Percentiles rank a stretch among this genome's conserved stretches.
These are phyloP conservation scores for Vitis hybrid DNA, from an alignment of 177 flowering plant species.

Conservation along the genomic window DNA sequence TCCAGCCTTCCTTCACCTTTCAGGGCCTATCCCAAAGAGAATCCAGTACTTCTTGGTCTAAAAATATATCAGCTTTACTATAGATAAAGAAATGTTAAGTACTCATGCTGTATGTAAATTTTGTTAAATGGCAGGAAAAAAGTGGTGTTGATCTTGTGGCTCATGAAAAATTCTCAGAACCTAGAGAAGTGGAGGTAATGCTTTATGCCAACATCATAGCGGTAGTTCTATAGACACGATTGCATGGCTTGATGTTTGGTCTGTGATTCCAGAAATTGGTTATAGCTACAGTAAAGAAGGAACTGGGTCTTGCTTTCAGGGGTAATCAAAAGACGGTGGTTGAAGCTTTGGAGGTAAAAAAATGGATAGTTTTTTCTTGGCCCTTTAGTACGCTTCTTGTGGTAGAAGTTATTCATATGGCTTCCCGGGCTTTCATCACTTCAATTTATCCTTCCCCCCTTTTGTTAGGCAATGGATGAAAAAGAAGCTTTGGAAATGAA, in stretches of 20 bases:
- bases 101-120: not conserved
- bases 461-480: constrained; percentile 76
- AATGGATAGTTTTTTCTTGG: not conserved
- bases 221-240: not conserved
- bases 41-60: no score
- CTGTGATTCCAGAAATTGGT: constrained; percentile 66
- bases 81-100: no score
- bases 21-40: no score
- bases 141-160: constrained; percentile 82
- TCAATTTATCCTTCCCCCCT: not conserved
- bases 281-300: constrained; percentile 79
- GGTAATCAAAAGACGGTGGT: constrained; percentile 82
- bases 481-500: constrained; percentile 91
- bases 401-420: not conserved
- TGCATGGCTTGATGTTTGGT: not conserved
- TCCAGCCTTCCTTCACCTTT: no score
- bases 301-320: constrained; percentile 88
- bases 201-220: not conserved
- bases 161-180: constrained; percentile 75
- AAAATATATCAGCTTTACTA: no score
- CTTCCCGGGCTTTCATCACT: not conserved
- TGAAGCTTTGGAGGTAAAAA: constrained; percentile 85
- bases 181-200: constrained; percentile 83
- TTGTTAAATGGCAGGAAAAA: constrained; percentile 54
- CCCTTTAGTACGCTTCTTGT: not conserved